Evolutionary conservation across 1,284 basidiomycete genomes (phyloP).

Genomic region (Xerocomus cyaneibrunnescens): DNA sequence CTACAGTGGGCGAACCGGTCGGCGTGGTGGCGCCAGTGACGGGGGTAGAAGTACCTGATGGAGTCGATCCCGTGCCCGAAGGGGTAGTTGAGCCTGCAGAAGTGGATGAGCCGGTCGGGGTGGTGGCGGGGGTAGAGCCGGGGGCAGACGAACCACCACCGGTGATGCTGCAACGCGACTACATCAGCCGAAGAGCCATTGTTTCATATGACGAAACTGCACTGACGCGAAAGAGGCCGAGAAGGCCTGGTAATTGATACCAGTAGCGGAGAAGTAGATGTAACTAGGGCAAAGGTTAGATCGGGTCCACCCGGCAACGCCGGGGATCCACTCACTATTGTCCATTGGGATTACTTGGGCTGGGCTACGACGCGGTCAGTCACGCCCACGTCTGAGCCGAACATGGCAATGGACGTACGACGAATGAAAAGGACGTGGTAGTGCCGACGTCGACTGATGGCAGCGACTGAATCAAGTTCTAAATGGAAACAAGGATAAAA

Average conservation of each 20-base stretch:
- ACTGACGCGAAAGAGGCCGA: slow-evolving; percentile 58
- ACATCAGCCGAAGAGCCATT: slow-evolving; percentile 3
- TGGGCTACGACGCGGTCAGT: slow-evolving; percentile 11
- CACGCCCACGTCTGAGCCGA: not conserved
- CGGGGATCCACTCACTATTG: slow-evolving; percentile 22
- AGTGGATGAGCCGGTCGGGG: slow-evolving; percentile 40
- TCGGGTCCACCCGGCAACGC: not conserved
- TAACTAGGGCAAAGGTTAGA: slow-evolving; percentile 37
- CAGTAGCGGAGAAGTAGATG: slow-evolving; percentile 53
- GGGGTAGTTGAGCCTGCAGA: slow-evolving; percentile 35
- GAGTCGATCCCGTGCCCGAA: not conserved
- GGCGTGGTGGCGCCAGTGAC: slow-evolving; percentile 7
- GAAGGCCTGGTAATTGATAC: slow-evolving; percentile 43
- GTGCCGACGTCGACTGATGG: slow-evolving; percentile 40
- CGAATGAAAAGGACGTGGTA: slow-evolving; percentile 38
- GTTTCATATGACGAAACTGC: not conserved
- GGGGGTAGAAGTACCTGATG: slow-evolving; percentile 19
- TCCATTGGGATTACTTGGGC: slow-evolving; percentile 22
- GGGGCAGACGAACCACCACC: slow-evolving; percentile 43
- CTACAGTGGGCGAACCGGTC: slow-evolving; percentile 9
- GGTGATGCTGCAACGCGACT: slow-evolving; percentile 41
- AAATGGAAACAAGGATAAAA: slow-evolving; percentile 11
- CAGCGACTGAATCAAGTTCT: slow-evolving; percentile 41
- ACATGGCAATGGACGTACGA: slow-evolving; percentile 26
- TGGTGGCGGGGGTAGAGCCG: slow-evolving; percentile 48